Conservation (phyloP, 768 basidiomycete species). For the Mycena sanguinolenta region DNA sequence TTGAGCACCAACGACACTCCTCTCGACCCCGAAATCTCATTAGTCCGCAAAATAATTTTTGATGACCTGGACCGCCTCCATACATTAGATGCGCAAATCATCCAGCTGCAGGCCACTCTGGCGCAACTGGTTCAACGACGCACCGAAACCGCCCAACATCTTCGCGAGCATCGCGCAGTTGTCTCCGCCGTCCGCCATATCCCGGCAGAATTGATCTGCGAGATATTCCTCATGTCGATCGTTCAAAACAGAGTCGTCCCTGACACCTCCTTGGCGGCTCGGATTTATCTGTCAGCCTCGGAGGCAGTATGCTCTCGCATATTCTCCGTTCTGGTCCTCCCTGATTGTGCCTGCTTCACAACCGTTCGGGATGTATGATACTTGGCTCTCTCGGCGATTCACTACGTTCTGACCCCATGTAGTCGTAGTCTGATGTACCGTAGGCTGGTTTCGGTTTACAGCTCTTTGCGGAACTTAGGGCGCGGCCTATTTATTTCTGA, state of each 20-base stretch:
- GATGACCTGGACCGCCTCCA: background rate
- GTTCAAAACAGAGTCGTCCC: background rate
- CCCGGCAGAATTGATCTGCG: background rate
- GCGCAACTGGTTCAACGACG: background rate
- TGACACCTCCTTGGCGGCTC: background rate
- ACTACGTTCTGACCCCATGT: too few relatives aligned
- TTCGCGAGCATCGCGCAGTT: background rate
- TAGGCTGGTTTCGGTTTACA: too few relatives aligned
- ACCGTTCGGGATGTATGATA: too few relatives aligned
- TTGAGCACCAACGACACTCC: too few relatives aligned
- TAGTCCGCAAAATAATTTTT: too few relatives aligned
- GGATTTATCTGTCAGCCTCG: background rate
- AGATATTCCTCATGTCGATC: background rate
- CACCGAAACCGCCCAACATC: background rate
- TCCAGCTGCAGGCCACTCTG: background rate
- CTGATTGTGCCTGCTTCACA: background rate
- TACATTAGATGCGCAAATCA: background rate
- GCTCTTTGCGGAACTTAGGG: too few relatives aligned
- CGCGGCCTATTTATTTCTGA: too few relatives aligned
- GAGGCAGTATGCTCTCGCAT: background rate
- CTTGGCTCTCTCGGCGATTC: too few relatives aligned
- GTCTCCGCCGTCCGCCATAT: background rate
- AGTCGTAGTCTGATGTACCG: too few relatives aligned
- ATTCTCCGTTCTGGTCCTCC: background rate
- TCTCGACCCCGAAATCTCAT: too few relatives aligned